Base-by-base conservation (phyloP, 345 rosid species). In the Isatis tinctoria region DNA sequence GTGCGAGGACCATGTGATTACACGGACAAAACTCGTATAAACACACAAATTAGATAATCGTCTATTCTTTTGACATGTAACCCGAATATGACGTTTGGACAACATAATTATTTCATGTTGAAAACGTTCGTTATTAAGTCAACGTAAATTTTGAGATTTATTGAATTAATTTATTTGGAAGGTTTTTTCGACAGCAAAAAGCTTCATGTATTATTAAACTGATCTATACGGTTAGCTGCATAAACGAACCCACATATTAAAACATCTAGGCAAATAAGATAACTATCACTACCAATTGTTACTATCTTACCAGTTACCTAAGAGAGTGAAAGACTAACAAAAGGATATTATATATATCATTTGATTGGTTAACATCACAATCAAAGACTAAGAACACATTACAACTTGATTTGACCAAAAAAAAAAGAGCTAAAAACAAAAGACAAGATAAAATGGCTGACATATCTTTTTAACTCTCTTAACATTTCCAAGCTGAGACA, bases 401-500 rank as follows among this genome's bases (percentile, higher is more conserved):
- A 51, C 60, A 68, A 60, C 69, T 51, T 49, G 4, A 67, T n/a
- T 30, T 6, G 43, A 53, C 16, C 69, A 59, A 45, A 49, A 41
- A 40, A 52, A 53, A 44, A 62, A 59, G n/a, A 60, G 52, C 35
- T 37, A 36, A 39, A 17, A 30, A 43, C 7, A 56, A 51, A 37
- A 17, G 17, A 39, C 14, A 30, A n/a, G n/a, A 45, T 71, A 86
- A 30, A 49, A 49, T 20, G 14, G 22, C 33, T 79, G 51, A 30
- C 24, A 40, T 45, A 0, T 13, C 1, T 24, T 3, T 10, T 14
- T n/a, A 16, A 2, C 4, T 18, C 45, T 27, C 17, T 36, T 20
- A 70, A 77, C 92, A 87, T 65, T 85, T 89, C 98, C 98, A 93
- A 37, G 96, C 97, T 6, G 96, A 89, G 68, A 84, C 90, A 39